Base-by-base conservation (phyloP, 768 basidiomycete species). In the Strobilomyces dryophilus region DNA sequence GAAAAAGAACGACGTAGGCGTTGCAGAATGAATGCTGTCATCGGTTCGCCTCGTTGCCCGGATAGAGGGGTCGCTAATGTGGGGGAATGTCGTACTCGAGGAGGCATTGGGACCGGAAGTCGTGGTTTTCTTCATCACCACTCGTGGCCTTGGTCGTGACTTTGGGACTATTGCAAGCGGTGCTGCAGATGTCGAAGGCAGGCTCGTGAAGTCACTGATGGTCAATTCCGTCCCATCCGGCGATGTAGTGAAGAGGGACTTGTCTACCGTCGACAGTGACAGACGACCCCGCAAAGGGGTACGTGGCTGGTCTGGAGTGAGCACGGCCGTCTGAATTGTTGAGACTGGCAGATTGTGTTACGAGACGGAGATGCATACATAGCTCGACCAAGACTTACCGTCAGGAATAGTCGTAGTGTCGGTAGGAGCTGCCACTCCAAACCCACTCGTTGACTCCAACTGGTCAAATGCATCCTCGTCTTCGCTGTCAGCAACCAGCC, bases 401-500 rank as follows among this genome's bases (percentile, higher is more conserved):
- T 55, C 59, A 10, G 35, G 27, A 17, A 32, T 37, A 5, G 40
- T 26, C 17, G 36, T 39, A 5, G 40, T 21, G 44, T 29, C 41
- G 37, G 35, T 37, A 24, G 3, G 36, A 17, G 32, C 39, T 27
- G 20, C 18, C 40, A 20, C 4, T 36, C 44, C 21, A 15, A 17
- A 21, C 14, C 12, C 18, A 26, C 40, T 34, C 27, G 14, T 31
- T 47, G 31, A 39, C 0, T 15, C 53, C n/a, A 53, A 17, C 24
- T 32, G 49, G 8, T 31, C 4, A 5, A 52, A 50, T 20, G 0
- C 40, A 32, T 53, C 65, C 45, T 76, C 75, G 26, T 67, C 76
- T 47, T 76, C 75, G 62, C 80, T 81, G 60, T 77, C 80, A 24
- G 74, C 74, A 47, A 80, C 73, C n/a, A 78, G 64, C 64, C 78